Base-by-base conservation (phyloP, 805 yeast species). In the Scheffersomyces coipomensis region DNA sequence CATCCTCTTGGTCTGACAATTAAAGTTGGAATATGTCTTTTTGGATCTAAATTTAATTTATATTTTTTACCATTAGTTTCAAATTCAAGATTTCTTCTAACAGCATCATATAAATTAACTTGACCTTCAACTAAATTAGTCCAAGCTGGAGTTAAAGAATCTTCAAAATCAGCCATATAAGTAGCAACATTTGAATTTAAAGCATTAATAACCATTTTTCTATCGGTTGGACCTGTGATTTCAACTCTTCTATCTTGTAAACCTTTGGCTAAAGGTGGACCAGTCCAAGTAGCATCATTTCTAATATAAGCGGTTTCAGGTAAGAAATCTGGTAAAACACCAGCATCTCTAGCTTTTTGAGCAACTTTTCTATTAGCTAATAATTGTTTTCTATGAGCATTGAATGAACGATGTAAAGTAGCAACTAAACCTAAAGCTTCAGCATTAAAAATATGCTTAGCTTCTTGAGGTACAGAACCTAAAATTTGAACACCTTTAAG, bases 1-100 rank as follows among this genome's bases (percentile, higher is more conserved):
- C 91, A 85, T 36, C 95, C 93, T 70, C 95, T 77, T 56, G 95
- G 95, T 70, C 95, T 78, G 40, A 85, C 89, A 59, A 85, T 83
- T 59, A 85, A 66, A 32, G 89, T 85, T 45, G 91, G 91, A 37
- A 83, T 71, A 55, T 81, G 81, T 58, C 75, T 73, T 39, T 72
- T 75, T 40, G 70, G 70, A 44, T 67, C 68, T 53, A 55, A 64
- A 52, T 73, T 64, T 53, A 72, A 67, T 44, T 56, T 53, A 53
- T 72, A 71, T 39, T 53, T 53, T 68, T 80, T 62, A 46, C 71
- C 71, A 54, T 73, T 65, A 51, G 73, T 48, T 17, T 49, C 52
- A 46, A 50, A 65, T 27, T 51, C 21, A 53, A 85, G 74, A 55
- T 81, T 76, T 56, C 80, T 75, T 64, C 95, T 77, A 35, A 85